These are phyloP conservation scores for Paramyrothecium roridum DNA, from an alignment of 2,329 filamentous ascomycete genomes.

Conservation along the genomic window DNA sequence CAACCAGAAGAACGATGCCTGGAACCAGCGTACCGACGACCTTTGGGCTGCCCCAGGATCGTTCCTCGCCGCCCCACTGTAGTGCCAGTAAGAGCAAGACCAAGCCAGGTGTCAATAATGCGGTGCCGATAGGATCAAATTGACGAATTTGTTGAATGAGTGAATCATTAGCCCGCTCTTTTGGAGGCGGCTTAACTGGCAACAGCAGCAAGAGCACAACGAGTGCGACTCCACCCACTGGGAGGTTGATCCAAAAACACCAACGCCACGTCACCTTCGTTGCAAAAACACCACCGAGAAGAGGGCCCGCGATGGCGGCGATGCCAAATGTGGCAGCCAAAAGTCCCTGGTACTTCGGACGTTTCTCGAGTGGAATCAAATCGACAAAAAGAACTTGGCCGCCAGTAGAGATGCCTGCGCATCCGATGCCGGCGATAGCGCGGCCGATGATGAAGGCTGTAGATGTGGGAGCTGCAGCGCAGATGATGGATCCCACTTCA, in stretches of 20 bases:
- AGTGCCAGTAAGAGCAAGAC: constrained; percentile 42
- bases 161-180: not conserved
- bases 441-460: constrained; percentile 36
- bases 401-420: constrained; percentile 17
- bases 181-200: not conserved
- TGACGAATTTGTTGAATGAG: not conserved
- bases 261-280: constrained; percentile 19
- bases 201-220: not conserved
- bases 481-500: constrained; percentile 41
- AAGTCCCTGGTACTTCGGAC: not conserved
- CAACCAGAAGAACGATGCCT: constrained; percentile 3
- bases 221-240: constrained; percentile 15
- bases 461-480: constrained; percentile 33
- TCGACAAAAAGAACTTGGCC: not conserved
- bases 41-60: constrained; percentile 24
- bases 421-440: constrained; percentile 31
- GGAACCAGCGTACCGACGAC: constrained; percentile 26
- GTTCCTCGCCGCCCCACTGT: constrained; percentile 36
- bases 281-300: not conserved
- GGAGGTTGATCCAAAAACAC: constrained; percentile 23
- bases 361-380: not conserved
- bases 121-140: not conserved
- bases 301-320: not conserved
- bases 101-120: not conserved
- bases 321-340: not conserved